These are phyloP conservation scores for Secale cereale DNA, from an alignment of 176 grass and related monocot species.

Conservation along the genomic window DNA sequence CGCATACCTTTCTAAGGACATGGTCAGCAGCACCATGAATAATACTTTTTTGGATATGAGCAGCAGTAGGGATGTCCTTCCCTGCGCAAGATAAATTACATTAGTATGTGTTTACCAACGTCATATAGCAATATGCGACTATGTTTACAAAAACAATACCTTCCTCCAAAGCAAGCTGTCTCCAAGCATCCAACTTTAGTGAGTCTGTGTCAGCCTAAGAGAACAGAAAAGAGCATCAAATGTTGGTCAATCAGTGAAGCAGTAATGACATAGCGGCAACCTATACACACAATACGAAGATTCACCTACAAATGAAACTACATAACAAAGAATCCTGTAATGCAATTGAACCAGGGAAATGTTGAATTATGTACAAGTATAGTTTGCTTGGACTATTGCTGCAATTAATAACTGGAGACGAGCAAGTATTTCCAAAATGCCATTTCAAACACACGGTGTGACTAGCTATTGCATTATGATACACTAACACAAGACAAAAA, in stretches of 20 bases:
- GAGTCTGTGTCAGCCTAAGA: conserved; percentile 68
- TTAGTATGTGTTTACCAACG: conserved; percentile 14
- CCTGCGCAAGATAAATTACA: conserved; percentile 40
- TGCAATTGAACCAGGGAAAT: neutral
- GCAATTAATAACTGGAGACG: neutral
- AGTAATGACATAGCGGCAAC: neutral
- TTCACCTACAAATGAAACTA: neutral
- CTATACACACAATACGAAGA: neutral
- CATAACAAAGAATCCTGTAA: neutral
- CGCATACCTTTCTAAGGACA: conserved; percentile 76
- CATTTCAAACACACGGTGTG: neutral
- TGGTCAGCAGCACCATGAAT: conserved; percentile 81
- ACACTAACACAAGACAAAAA: conserved; percentile 15
- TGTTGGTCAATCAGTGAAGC: neutral
- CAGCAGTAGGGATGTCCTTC: conserved; percentile 60
- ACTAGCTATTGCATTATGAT: neutral
- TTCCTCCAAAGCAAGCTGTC: conserved; percentile 94
- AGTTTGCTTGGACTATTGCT: neutral
- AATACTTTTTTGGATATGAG: conserved; percentile 58
- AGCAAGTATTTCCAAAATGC: neutral
- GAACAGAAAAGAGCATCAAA: neutral
- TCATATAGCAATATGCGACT: neutral
- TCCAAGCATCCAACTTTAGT: conserved; percentile 91
- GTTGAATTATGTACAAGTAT: neutral
- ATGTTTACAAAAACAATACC: conserved; percentile 36